A percentile compares a stretch with the other conserved stretches of the same genome.
Evolutionary conservation across 1,284 basidiomycete species (phyloP).

Genomic region (Microbotryomycetes sp.): DNA sequence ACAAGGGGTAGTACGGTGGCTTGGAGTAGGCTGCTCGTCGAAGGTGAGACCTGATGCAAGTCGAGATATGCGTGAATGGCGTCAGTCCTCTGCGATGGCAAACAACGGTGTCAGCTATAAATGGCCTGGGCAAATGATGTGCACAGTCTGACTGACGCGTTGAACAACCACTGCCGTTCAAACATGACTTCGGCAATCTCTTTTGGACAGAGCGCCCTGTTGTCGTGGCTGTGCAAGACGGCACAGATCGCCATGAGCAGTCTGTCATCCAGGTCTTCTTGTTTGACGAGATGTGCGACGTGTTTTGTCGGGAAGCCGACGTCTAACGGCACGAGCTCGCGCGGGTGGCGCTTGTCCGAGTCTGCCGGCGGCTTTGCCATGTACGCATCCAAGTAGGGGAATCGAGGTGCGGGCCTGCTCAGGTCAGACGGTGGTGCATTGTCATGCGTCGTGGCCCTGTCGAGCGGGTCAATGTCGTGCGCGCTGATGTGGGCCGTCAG

Average conservation of each 20-base stretch:
- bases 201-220: conserved; percentile 36
- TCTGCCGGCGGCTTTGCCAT: no score
- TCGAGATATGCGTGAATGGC: conserved; percentile 37
- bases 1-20: conserved; percentile 31
- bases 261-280: conserved; percentile 30
- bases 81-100: conserved; percentile 29
- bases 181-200: conserved; percentile 36
- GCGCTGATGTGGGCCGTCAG: not conserved
- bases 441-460: not conserved
- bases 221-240: conserved; percentile 26
- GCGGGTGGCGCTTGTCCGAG: conserved; percentile 8
- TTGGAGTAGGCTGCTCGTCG: conserved; percentile 14
- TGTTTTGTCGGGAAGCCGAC: conserved; percentile 19
- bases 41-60: conserved; percentile 36
- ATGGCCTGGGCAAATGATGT: not conserved
- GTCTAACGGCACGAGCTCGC: conserved; percentile 21
- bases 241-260: conserved; percentile 33
- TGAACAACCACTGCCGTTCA: conserved; percentile 31
- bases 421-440: no score
- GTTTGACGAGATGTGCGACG: conserved; percentile 15
- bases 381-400: not conserved
- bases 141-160: conserved; percentile 23
- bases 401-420: no score
- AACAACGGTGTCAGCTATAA: not conserved
- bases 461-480: not conserved